phyloP scores from a whole-genome alignment of 257 asterid species.

The Nicotiana tomentosiformis region DNA sequence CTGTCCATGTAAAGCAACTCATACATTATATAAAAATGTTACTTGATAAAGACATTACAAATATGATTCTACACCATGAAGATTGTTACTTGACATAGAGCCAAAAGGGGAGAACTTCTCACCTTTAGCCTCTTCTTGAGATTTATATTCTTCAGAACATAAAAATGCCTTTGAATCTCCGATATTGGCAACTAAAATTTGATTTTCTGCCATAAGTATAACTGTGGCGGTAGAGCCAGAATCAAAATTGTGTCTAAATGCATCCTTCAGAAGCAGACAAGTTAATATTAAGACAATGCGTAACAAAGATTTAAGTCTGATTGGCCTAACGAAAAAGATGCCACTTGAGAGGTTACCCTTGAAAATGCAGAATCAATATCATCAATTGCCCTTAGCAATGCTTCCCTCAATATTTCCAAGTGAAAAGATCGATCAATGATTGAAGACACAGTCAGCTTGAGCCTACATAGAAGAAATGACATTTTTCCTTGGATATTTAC shows the following conservation, averaged over 20 bases:
- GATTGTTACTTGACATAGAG: not conserved
- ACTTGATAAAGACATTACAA: not conserved
- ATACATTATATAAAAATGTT: not conserved
- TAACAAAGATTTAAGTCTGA: constrained; percentile 3
- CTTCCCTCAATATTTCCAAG: constrained; percentile 80
- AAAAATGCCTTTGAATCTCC: constrained; percentile 96
- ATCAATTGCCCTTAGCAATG: constrained; percentile 76
- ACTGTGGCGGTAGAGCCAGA: constrained; percentile 94
- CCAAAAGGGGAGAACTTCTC: constrained; percentile 16
- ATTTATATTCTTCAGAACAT: constrained; percentile 79
- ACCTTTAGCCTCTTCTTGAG: constrained; percentile 92
- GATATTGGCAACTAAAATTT: constrained; percentile 83
- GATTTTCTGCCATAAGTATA: constrained; percentile 66
- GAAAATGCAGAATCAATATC: constrained; percentile 76
- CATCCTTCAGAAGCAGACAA: constrained; percentile 56
- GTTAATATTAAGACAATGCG: constrained; percentile 18
- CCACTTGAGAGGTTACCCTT: constrained; percentile 35
- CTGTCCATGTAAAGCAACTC: not conserved
- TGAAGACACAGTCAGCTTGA: constrained; percentile 63
- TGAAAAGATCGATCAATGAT: constrained; percentile 66
- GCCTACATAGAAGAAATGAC: constrained; percentile 35
- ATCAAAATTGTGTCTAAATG: constrained; percentile 52
- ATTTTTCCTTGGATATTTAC: not conserved
- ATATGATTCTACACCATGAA: not conserved
- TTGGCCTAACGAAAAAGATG: not conserved